Evolutionary conservation across 352 stramenopile genomes (phyloP), one percentile per base, ranked within the genome.

Genomic region (Globisporangium spiculum): DNA sequence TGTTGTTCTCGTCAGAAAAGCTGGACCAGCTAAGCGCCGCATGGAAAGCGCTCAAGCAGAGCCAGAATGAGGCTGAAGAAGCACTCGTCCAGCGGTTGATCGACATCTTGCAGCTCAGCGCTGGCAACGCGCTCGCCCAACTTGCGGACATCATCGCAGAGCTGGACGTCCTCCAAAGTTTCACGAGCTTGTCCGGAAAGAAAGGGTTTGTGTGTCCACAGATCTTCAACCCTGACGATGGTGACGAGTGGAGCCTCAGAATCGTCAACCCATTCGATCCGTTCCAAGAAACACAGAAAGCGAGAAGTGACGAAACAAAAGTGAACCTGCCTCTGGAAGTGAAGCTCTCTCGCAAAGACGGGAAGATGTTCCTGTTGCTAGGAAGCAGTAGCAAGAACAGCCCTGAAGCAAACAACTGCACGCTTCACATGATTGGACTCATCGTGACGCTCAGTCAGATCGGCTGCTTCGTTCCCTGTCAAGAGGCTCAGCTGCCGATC

Each of bases 391-490:
- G 69, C 24, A 58, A 46, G 1, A 46, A 1, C 55, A 30, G 65
- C 4, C 55, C 65, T 27, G 48, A 63, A 41, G 32, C 16, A 12
- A 34, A 38, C 8, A 61, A 12, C 5, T 48, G 3, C 38, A 22
- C 74, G 18, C 59, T 81, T 4, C 57, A 78, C 7, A 36, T 72
- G 12, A 48, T 83, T 44, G 78, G 77, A 0, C 46, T 75, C 7
- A 72, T 76, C 7, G 73, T 76, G 10, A 50, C 81, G 12, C 71
- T 91, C 3, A 84, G 85, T 66, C 83, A 91, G 56, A 73, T 90
- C 26, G 83, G 81, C 0, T 88, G 83, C 34, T 91, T 90, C 48
- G 83, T 90, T 4, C 78, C 83, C 3, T 88, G 81, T 44, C 27
- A 64, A 48, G 14, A 70, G 7, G 81, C 81, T 1, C 60, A 48